Percentiles rank a stretch among this genome's conserved stretches.
Evolutionary conservation across 768 basidiomycete species (phyloP).

Genomic region (Auricularia sp.): DNA sequence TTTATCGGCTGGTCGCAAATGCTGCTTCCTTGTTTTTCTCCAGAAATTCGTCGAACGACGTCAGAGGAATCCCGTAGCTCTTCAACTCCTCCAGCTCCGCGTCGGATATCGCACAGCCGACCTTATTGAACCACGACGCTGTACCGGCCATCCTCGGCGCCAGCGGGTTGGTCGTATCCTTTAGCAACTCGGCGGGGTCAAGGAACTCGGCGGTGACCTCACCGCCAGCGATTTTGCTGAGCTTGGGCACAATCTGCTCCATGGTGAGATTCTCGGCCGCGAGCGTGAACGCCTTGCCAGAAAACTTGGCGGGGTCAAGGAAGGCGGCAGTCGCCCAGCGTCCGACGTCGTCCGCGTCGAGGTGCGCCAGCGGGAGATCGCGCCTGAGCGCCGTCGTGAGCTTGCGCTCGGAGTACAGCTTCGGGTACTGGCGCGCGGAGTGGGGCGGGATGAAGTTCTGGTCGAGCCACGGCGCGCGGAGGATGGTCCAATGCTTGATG

Average conservation of each 20-base stretch:
- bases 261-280: not conserved
- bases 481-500: not conserved
- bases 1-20: too few species aligned
- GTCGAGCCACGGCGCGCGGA: not conserved
- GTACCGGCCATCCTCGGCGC: not conserved
- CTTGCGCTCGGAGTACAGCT: not conserved
- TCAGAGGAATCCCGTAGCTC: not conserved
- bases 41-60: not conserved
- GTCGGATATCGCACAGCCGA: not conserved
- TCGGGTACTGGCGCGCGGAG: not conserved
- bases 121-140: not conserved
- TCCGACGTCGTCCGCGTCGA: not conserved
- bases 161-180: not conserved
- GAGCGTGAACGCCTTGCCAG: not conserved
- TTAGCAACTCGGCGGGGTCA: not conserved
- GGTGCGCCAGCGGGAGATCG: not conserved
- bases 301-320: not conserved
- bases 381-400: not conserved
- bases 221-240: not conserved
- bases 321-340: not conserved
- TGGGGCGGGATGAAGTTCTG: not conserved
- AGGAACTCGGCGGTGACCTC: not conserved
- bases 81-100: not conserved
- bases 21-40: not conserved
- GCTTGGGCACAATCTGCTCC: not conserved